Conservation (phyloP, 495 filamentous ascomycete species). For the Penicillium cosmopolitanum region DNA sequence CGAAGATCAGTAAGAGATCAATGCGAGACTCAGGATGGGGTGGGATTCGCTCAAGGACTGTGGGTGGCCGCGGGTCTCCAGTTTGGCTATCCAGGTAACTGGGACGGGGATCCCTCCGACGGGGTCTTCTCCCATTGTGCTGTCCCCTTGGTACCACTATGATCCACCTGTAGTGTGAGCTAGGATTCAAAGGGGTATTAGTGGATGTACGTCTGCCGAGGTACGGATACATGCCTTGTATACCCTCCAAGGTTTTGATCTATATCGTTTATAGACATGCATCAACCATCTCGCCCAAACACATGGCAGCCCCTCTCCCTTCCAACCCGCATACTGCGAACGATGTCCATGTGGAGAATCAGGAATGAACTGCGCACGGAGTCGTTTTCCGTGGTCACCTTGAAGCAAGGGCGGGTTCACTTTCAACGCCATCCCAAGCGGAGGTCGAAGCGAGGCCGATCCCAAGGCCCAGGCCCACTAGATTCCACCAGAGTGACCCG, state of each 20-base stretch:
- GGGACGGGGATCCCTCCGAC: slow-evolving; percentile 17
- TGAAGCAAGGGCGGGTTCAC: slow-evolving; percentile 20
- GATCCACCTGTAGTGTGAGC: not conserved
- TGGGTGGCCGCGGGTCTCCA: slow-evolving; percentile 10
- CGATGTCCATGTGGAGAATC: slow-evolving; percentile 1
- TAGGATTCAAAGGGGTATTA: not conserved
- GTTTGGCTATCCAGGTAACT: slow-evolving; percentile 27
- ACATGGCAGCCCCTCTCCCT: slow-evolving; percentile 1
- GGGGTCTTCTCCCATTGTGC: slow-evolving; percentile 1
- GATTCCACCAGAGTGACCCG: slow-evolving; percentile 4
- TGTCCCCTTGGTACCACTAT: not conserved
- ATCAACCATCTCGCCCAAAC: not conserved
- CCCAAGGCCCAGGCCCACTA: slow-evolving; percentile 14
- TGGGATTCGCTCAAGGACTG: slow-evolving; percentile 1
- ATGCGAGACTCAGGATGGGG: not conserved
- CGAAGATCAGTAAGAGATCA: slow-evolving; percentile 21
- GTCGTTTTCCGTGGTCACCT: not conserved
- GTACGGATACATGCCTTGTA: not conserved
- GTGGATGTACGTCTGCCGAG: not conserved
- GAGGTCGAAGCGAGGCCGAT: slow-evolving; percentile 23
- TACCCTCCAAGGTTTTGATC: not conserved
- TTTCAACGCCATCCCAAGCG: not conserved
- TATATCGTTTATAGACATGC: not conserved
- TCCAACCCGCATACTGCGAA: not conserved
- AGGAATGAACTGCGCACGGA: not conserved